These are phyloP conservation scores for Nothophoma quercina DNA, from an alignment of 2,329 filamentous ascomycete genomes.

Conservation along the genomic window DNA sequence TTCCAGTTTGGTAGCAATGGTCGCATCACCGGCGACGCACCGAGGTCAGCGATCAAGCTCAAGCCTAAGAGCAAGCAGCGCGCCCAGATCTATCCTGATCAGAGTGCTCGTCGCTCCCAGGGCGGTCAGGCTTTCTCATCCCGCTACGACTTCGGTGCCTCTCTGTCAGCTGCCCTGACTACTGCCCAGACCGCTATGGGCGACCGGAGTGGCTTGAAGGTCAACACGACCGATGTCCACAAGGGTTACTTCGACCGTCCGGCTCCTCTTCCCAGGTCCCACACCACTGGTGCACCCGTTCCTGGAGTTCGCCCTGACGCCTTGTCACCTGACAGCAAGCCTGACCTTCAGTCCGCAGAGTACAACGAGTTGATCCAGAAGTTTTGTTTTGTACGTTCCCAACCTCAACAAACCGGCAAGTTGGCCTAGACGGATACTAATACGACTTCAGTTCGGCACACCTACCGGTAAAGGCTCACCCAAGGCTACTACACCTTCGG, in stretches of 20 bases:
- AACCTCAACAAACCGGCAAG: slow-evolving; percentile 46
- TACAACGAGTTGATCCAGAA: slow-evolving; percentile 98
- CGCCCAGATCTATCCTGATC: slow-evolving; percentile 67
- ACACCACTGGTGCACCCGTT: slow-evolving; percentile 42
- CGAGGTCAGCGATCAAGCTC: slow-evolving; percentile 68
- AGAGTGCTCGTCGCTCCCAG: slow-evolving; percentile 56
- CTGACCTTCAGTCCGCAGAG: slow-evolving; percentile 81
- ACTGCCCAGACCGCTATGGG: slow-evolving; percentile 71
- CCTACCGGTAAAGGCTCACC: slow-evolving; percentile 52
- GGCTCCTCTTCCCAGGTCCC: slow-evolving; percentile 48
- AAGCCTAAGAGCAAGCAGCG: slow-evolving; percentile 70
- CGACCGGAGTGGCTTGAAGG: slow-evolving; percentile 61
- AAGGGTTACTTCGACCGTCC: slow-evolving; percentile 50
- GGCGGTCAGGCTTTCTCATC: slow-evolving; percentile 81
- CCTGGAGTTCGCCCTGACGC: slow-evolving; percentile 59
- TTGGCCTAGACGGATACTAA: slow-evolving; percentile 51
- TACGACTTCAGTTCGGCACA: slow-evolving; percentile 59
- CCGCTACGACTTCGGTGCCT: slow-evolving; percentile 96
- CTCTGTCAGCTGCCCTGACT: slow-evolving; percentile 81
- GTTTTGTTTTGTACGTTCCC: slow-evolving; percentile 98
- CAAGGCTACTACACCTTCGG: slow-evolving; percentile 36
- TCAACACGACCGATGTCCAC: slow-evolving; percentile 28
- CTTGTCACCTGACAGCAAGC: slow-evolving; percentile 65
- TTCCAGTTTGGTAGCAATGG: slow-evolving; percentile 54
- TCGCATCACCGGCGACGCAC: slow-evolving; percentile 63